Evolutionary conservation across 2,329 filamentous ascomycete species (phyloP).

Genomic region (Penicillium crustosum): DNA sequence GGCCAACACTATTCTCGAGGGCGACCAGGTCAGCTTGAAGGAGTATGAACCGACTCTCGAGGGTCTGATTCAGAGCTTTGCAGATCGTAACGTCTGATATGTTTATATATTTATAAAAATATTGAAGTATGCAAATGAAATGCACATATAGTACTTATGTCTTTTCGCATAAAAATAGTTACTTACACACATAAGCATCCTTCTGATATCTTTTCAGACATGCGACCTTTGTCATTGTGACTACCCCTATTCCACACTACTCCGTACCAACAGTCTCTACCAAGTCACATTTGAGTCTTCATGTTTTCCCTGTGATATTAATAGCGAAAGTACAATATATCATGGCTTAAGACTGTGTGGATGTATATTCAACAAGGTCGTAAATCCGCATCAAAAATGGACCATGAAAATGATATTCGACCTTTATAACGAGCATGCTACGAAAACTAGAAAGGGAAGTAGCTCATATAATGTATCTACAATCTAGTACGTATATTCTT

Average conservation of each 20-base stretch:
- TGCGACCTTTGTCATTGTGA: not conserved
- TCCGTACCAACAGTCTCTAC: not conserved
- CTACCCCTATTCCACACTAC: not conserved
- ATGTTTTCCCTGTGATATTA: too few relatives aligned
- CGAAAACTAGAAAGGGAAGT: not conserved
- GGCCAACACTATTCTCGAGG: conserved; percentile 75
- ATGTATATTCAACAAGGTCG: not conserved
- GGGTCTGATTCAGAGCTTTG: conserved; percentile 83
- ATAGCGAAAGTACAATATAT: not conserved
- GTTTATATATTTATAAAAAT: not conserved
- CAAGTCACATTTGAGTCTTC: too few relatives aligned
- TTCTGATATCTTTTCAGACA: not conserved
- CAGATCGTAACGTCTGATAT: conserved; percentile 53
- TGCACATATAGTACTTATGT: not conserved
- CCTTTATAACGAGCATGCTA: not conserved
- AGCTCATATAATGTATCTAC: too few relatives aligned
- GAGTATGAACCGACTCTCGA: conserved; percentile 81
- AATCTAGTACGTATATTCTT: not conserved
- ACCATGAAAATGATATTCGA: not conserved
- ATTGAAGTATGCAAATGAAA: not conserved
- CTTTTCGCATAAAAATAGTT: not conserved
- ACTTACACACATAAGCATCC: not conserved
- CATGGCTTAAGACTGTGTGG: not conserved
- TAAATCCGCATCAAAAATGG: not conserved
- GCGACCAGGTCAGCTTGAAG: conserved; percentile 71